Percentiles rank a stretch among this genome's conserved stretches.
phyloP scores from a whole-genome alignment of 352 stramenopile genomes.

The Saprolegnia parasitica region DNA sequence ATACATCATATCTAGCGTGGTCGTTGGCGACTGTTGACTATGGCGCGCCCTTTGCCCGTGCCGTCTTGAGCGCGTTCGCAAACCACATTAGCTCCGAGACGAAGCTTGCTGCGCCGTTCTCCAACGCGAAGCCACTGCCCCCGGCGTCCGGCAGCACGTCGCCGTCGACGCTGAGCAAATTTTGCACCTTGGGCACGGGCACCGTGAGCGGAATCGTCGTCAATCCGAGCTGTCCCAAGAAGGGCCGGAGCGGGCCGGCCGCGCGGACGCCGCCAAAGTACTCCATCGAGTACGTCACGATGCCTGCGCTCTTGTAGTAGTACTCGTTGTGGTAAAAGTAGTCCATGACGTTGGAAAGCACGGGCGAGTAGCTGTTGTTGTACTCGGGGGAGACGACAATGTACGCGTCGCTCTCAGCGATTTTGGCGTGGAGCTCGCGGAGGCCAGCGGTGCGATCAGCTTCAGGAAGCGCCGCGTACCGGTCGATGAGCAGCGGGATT shows the following conservation, averaged over 20 bases:
- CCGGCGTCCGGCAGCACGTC: neutral
- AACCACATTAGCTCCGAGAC: constrained; percentile 9
- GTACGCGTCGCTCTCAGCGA: constrained; percentile 47
- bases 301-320: constrained; percentile 50
- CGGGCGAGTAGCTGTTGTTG: constrained; percentile 56
- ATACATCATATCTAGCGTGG: no score
- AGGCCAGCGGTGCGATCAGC: neutral
- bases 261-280: constrained; percentile 55
- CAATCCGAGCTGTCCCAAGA: constrained; percentile 49
- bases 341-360: constrained; percentile 52
- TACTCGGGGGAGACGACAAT: constrained; percentile 62
- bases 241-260: constrained; percentile 39
- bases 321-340: constrained; percentile 60
- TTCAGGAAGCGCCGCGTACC: constrained; percentile 7
- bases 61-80: neutral
- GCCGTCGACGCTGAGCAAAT: constrained; percentile 45
- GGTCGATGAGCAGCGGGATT: constrained; percentile 6
- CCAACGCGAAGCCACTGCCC: neutral
- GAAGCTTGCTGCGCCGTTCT: neutral
- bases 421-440: constrained; percentile 25
- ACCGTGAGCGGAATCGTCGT: constrained; percentile 28
- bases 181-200: constrained; percentile 48
- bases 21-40: no score
- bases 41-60: neutral
- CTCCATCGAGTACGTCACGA: constrained; percentile 55